Base-by-base conservation (phyloP, 1,284 basidiomycete genomes). In the Ceratobasidium sp. region DNA sequence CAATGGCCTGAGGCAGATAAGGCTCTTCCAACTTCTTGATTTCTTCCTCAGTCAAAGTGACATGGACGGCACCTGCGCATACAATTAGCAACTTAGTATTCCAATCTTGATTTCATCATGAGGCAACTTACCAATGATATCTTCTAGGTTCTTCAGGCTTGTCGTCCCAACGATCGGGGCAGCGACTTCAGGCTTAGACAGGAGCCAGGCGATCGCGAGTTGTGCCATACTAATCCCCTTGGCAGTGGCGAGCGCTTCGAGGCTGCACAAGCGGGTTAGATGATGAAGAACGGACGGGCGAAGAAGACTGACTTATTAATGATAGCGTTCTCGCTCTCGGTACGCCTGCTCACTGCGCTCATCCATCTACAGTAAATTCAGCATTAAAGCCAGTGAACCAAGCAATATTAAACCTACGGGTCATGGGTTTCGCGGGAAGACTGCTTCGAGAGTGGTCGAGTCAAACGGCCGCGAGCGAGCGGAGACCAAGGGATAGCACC, bases 181-280 rank as follows among this genome's bases (percentile, higher is more conserved):
- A 7, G 59, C 41, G 8, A 76, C 45, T 17, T 36, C 65, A 7
- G 41, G 41, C 67, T 76, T 76, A 11, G 73, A 64, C 47, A 66
- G 17, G 31, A 24, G 36, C 71, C 59, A 73, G 27, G 60, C 62
- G 17, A 66, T 48, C 8, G 51, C 51, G 22, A 65, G 31, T 45
- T 66, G 64, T 7, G 60, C 62, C 57, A 73, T 80, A 80, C 77
- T 77, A 76, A 63, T 76, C 73, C 76, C 79, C 77, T 1, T 73
- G 17, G 75, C 65, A 44, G 77, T 77, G 1, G 78, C 69, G 19
- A 80, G 56, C 22, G 64, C 66, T 48, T 78, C 74, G 29, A 80
- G 77, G 6, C 77, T 76, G 41, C 27, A 14, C 19, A 19, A 63
- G 19, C 6, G 2, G 8, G 17, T 9, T 17, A 48, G 31, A 31